phyloP scores from a whole-genome alignment of 768 basidiomycete genomes.

The Pulveroboletus sp. region DNA sequence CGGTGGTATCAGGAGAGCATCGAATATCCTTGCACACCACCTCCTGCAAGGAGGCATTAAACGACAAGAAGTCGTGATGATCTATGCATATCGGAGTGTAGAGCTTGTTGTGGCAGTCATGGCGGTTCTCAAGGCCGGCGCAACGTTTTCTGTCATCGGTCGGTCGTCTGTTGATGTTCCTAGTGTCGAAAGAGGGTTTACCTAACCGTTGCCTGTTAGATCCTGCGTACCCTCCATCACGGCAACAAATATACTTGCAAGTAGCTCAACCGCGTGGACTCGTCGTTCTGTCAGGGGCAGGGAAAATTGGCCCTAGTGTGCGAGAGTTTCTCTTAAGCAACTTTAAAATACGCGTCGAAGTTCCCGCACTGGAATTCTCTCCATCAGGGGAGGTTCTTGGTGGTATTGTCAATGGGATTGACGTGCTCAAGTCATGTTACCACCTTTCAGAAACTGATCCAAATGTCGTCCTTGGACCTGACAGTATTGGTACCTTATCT shows the following conservation, averaged over 20 bases:
- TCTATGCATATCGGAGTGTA: slow-evolving; percentile 93
- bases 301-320: slow-evolving; percentile 72
- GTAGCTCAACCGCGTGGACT: slow-evolving; percentile 92
- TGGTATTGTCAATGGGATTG: slow-evolving; percentile 47
- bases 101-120: slow-evolving; percentile 97
- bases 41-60: slow-evolving; percentile 81
- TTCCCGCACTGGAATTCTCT: slow-evolving; percentile 81
- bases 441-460: slow-evolving; percentile 68
- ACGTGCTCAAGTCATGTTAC: slow-evolving; percentile 57
- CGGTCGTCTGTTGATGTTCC: slow-evolving; percentile 23
- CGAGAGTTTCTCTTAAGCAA: slow-evolving; percentile 76
- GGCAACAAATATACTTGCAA: slow-evolving; percentile 89
- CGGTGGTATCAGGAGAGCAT: slow-evolving; percentile 72
- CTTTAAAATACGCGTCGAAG: slow-evolving; percentile 82
- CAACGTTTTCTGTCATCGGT: slow-evolving; percentile 97
- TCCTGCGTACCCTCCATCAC: slow-evolving; percentile 91
- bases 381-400: slow-evolving; percentile 62
- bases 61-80: slow-evolving; percentile 95
- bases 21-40: slow-evolving; percentile 88
- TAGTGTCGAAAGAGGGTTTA: not conserved
- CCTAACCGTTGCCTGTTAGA: slow-evolving; percentile 44
- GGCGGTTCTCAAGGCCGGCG: slow-evolving; percentile 94
- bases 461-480: slow-evolving; percentile 84
- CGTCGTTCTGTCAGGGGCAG: slow-evolving; percentile 87
- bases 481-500: slow-evolving; percentile 88